These are phyloP conservation scores for Galeopsis tetrahit DNA, from an alignment of 257 asterid species.

Conservation along the genomic window DNA sequence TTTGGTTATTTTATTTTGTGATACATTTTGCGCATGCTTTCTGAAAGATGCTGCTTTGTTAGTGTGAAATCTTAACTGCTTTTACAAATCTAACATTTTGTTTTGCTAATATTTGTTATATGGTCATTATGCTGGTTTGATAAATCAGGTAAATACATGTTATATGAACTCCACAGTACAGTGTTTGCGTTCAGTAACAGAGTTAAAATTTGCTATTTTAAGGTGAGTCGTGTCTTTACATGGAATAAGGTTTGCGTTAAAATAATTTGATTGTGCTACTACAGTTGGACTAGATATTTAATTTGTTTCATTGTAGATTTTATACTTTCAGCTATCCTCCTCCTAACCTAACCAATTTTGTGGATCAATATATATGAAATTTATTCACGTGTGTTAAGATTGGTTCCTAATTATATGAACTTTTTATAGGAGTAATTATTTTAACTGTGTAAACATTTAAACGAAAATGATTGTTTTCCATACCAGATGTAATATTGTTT, in stretches of 20 bases:
- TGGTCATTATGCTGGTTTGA: conserved; percentile 97
- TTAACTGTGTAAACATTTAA: neutral
- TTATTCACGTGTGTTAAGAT: neutral
- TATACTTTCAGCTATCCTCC: conserved; percentile 71
- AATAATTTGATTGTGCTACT: conserved; percentile 15
- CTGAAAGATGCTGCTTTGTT: conserved; percentile 12
- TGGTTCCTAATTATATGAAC: conserved; percentile 12
- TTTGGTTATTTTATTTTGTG: neutral
- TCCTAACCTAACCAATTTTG: conserved; percentile 58
- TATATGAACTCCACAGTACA: conserved; percentile 98
- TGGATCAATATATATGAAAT: conserved; percentile 50
- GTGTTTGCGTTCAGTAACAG: conserved; percentile 95
- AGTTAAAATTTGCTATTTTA: conserved; percentile 79
- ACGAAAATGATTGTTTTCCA: neutral
- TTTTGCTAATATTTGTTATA: conserved; percentile 41
- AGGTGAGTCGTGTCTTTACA: conserved; percentile 56
- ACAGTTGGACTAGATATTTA: conserved; percentile 23
- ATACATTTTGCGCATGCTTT: conserved; percentile 17
- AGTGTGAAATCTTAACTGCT: conserved; percentile 19
- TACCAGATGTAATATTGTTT: conserved; percentile 4
- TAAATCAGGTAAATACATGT: conserved; percentile 93
- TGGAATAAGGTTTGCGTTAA: neutral
- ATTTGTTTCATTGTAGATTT: conserved; percentile 24
- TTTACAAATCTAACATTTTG: conserved; percentile 20
- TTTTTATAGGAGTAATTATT: neutral